These are phyloP conservation scores for Sclerospora graminicola DNA, from an alignment of 352 stramenopile species.

Conservation along the genomic window DNA sequence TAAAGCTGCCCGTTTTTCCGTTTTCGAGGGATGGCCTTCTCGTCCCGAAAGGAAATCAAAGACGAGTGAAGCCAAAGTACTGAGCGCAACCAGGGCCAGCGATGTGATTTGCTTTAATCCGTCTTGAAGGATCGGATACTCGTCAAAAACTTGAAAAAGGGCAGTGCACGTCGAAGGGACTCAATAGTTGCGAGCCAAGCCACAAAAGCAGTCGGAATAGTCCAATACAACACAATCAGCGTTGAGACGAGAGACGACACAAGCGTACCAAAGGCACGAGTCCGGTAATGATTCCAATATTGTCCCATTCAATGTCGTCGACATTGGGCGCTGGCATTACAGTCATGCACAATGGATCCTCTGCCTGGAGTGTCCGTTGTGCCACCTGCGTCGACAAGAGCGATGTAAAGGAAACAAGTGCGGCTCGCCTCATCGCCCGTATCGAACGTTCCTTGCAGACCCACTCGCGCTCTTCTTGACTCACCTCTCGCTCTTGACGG, in stretches of 20 bases:
- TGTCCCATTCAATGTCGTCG: conserved; percentile 69
- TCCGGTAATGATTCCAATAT: conserved; percentile 47
- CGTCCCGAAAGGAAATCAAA: conserved; percentile 53
- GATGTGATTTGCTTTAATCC: conserved; percentile 66
- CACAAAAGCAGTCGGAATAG: conserved; percentile 70
- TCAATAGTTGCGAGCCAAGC: conserved; percentile 60
- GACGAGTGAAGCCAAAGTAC: conserved; percentile 45
- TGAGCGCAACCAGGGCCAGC: conserved; percentile 48
- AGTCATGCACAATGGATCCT: conserved; percentile 41
- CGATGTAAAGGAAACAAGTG: conserved; percentile 72
- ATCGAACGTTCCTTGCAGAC: conserved; percentile 40
- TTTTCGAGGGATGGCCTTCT: conserved; percentile 65
- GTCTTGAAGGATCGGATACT: conserved; percentile 46
- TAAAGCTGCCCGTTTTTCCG: conserved; percentile 44
- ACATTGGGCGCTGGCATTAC: conserved; percentile 42
- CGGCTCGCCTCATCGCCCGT: conserved; percentile 48
- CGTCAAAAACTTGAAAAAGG: conserved; percentile 58
- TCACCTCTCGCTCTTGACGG: conserved; percentile 28
- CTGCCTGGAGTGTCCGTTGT: conserved; percentile 56
- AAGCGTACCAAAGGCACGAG: conserved; percentile 37
- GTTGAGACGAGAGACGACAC: conserved; percentile 47
- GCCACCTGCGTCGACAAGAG: conserved; percentile 60
- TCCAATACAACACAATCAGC: conserved; percentile 73
- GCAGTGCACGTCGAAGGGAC: conserved; percentile 43
- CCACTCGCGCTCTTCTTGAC: conserved; percentile 38